Evolutionary conservation across 495 filamentous ascomycete species (phyloP), one percentile per base, ranked within the genome.

Genomic region (Penicillium samsonianum): DNA sequence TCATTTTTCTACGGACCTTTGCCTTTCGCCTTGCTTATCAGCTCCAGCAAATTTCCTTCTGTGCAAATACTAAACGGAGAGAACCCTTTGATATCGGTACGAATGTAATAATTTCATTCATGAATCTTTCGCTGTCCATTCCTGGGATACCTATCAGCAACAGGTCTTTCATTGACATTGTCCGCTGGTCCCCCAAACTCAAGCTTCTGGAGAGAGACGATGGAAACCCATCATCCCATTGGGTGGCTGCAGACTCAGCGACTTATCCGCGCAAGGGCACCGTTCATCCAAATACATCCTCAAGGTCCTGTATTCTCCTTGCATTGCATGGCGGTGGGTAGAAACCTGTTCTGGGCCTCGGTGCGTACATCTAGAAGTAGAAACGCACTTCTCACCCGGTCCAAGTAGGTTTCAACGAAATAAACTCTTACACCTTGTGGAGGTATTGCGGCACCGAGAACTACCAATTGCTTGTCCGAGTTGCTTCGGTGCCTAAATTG

Each of bases 41-140:
- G n/a, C 25, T 23, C 20, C 42, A 8, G 14, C 22, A 44, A 54
- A 19, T 19, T 37, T 26, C 0, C 5, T 43, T 53, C 10, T 53
- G 50, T 53, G 50, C 38, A 33, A 53, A 42, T 53, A 52, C 23
- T 43, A 4, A 22, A 31, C 1, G 5, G 17, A 12, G 37, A 53
- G 31, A 33, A 11, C 3, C 35, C 26, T 11, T 28, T 6, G 8
- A 41, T n/a, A 14, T 30, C 35, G n/a, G 10, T 43, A 33, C 14
- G 35, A 43, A 33, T 53, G 50, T 43, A 5, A 53, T 41, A 53
- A 41, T 42, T n/a, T 52, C 7, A 40, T 41, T 31, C 17, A 33
- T 16, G 33, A 38, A 19, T 17, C 1, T 41, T 28, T 7, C 23
- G 17, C 7, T 19, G n/a, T 19, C 10, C 17, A 17, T 4, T 25